A percentile compares a stretch with the other conserved stretches of the same genome.
Conservation (phyloP, 225 moss, liverwort and hornwort genomes). For the Physcomitrium patens region DNA sequence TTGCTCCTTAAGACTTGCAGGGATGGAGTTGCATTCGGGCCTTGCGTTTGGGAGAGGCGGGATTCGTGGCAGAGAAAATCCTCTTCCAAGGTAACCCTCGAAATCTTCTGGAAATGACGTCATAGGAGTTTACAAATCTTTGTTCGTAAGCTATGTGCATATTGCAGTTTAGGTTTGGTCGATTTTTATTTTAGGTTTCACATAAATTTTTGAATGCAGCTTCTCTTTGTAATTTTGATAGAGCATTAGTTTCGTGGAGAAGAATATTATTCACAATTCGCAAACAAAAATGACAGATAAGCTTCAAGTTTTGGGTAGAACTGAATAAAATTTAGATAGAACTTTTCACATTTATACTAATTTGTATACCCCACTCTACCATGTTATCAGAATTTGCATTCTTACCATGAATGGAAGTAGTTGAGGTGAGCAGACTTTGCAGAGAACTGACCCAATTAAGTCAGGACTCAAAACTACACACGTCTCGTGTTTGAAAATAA, state of each 20-base stretch:
- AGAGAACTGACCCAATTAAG: too few species aligned
- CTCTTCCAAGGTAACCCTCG: slow-evolving; percentile 13
- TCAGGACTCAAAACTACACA: too few species aligned
- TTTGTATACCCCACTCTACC: too few species aligned
- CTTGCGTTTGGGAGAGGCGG: slow-evolving; percentile 17
- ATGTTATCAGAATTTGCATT: too few species aligned
- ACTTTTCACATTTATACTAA: too few species aligned
- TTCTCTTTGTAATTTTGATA: neutral
- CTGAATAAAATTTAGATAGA: neutral
- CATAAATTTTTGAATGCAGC: neutral
- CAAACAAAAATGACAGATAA: neutral
- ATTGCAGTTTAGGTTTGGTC: neutral
- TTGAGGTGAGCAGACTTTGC: too few species aligned
- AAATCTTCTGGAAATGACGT: neutral
- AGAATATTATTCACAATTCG: too few species aligned
- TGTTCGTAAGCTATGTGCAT: neutral
- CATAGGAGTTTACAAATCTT: neutral
- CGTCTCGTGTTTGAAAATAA: too few species aligned
- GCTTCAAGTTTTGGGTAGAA: neutral
- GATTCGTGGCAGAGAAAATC: slow-evolving; percentile 6
- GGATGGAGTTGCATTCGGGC: slow-evolving; percentile 23
- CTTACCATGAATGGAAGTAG: too few species aligned
- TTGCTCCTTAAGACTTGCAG: slow-evolving; percentile 18
- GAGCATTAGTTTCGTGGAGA: neutral
- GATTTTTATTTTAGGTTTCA: neutral